Evolutionary conservation across 352 stramenopile genomes (phyloP), one percentile per base, ranked within the genome.

Genomic region (Globisporangium nagaii): DNA sequence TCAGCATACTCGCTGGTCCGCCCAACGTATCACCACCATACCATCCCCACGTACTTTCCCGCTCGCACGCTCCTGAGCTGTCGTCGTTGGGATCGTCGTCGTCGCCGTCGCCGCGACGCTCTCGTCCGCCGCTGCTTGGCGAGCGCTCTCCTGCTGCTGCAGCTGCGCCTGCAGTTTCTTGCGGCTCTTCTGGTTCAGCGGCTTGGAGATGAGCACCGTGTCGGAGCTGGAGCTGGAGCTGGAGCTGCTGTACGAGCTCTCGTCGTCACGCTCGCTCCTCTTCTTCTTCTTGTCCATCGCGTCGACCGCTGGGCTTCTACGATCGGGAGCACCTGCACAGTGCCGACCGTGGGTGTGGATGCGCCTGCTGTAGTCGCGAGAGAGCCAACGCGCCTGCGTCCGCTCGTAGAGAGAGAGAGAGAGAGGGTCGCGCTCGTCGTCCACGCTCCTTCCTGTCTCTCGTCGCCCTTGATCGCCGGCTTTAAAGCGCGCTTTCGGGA

Each of bases 171-270:
- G 71, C 53, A 86, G 70, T 46, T 86, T 82, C 51, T 81, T 70
- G 58, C 79, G 75, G 41, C 75, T 65, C 31, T 73, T 75, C 51
- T 88, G 71, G 48, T 84, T 68, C 36, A 86, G 70, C 46, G 75
- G 73, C 42, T 80, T 83, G 44, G 78, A 77, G 47, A 91, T 86
- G 10, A 91, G 70, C 61, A 91, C 80, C 27, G 73, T 83, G 67
- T 91, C 73, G 31, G 75, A 85, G 61, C 79, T 86, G n/a, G 66
- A 75, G 43, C 64, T 76, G 30, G 75, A 86, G 52, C 73, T 84
- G 20, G 70, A 79, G 54, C 74, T 77, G 58, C 69, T 80, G 60
- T 79, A 73, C 15, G 68, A 79, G 54, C 71, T 79, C 30, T 53
- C 49, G 20, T 42, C 57, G 28, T 44, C n/a, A n/a, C n/a, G 37